Evolutionary conservation across 768 basidiomycete species (phyloP).

Genomic region (Tylopilus sp.): DNA sequence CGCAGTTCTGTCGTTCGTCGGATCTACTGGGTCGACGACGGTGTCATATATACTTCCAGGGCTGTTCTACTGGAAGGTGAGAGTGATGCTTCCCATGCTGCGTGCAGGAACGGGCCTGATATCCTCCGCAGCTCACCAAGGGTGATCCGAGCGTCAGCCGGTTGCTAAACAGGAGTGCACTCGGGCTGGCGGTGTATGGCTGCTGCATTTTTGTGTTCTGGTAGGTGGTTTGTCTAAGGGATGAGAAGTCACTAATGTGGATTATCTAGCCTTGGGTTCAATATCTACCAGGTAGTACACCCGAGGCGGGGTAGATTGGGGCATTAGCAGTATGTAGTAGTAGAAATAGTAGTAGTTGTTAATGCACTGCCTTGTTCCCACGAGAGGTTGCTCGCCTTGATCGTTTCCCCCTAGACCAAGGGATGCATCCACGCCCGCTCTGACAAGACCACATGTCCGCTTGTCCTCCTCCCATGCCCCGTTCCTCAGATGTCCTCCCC

Average conservation of each 20-base stretch:
- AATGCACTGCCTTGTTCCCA: constrained; percentile 24
- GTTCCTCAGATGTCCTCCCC: constrained; percentile 12
- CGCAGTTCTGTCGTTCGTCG: constrained; percentile 93
- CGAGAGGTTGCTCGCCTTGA: constrained; percentile 14
- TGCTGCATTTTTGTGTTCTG: constrained; percentile 81
- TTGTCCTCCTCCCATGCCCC: constrained; percentile 6
- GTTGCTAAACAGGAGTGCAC: constrained; percentile 54
- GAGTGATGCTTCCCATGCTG: constrained; percentile 20
- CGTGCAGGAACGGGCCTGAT: constrained; percentile 6
- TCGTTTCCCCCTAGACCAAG: constrained; percentile 29
- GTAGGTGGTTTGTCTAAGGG: constrained; percentile 44
- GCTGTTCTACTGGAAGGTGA: constrained; percentile 89
- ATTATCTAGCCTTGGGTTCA: constrained; percentile 63
- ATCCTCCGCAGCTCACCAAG: constrained; percentile 55
- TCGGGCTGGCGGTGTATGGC: constrained; percentile 75
- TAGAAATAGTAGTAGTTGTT: too few species aligned
- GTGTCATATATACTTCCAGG: constrained; percentile 96
- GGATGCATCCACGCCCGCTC: constrained; percentile 24
- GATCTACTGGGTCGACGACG: constrained; percentile 93
- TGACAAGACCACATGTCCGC: constrained; percentile 7
- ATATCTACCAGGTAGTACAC: constrained; percentile 64
- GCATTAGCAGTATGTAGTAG: neutral
- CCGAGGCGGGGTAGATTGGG: constrained; percentile 23
- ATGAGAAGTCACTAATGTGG: constrained; percentile 5
- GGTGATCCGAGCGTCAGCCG: constrained; percentile 53